Percentiles rank a stretch among this genome's conserved stretches.
Evolutionary conservation across 495 filamentous ascomycete genomes (phyloP).

Genomic region (Penicillium mononematosum): DNA sequence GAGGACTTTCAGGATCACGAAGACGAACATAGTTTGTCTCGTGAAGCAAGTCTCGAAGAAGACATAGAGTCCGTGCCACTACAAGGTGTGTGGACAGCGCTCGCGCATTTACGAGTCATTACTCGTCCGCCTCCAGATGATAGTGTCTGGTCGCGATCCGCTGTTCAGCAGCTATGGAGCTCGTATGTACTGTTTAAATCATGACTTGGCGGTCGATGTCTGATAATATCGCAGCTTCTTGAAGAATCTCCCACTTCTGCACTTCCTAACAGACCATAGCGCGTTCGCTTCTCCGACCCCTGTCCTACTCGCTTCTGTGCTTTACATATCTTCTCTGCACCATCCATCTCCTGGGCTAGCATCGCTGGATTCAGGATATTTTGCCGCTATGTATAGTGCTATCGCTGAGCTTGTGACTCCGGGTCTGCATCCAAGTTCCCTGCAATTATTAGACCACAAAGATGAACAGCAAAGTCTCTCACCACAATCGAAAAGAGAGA

Average conservation of each 20-base stretch:
- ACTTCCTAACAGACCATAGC: conserved; percentile 37
- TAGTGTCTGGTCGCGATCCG: conserved; percentile 33
- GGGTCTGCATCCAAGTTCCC: background rate
- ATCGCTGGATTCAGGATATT: conserved; percentile 31
- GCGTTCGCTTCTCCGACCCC: conserved; percentile 38
- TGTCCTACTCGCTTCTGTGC: conserved; percentile 38
- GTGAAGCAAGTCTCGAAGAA: conserved; percentile 11
- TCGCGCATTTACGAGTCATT: conserved; percentile 30
- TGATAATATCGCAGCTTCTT: conserved; percentile 29
- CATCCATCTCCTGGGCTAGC: conserved; percentile 29
- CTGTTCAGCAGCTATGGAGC: conserved; percentile 36
- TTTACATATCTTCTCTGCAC: conserved; percentile 42
- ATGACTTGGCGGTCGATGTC: background rate
- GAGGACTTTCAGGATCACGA: conserved; percentile 4
- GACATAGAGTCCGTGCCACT: conserved; percentile 21
- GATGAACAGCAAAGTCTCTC: conserved; percentile 1
- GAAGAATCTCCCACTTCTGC: conserved; percentile 39
- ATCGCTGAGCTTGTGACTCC: conserved; percentile 36
- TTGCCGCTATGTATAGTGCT: conserved; percentile 36
- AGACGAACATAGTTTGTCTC: background rate
- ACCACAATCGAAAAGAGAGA: conserved; percentile 6
- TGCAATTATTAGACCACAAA: too few species aligned
- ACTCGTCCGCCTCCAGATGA: conserved; percentile 29
- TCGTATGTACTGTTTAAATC: conserved; percentile 25
- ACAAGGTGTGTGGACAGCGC: conserved; percentile 31